Evolutionary conservation across 495 filamentous ascomycete genomes (phyloP).

Genomic region (Pseudevernia furfuracea): DNA sequence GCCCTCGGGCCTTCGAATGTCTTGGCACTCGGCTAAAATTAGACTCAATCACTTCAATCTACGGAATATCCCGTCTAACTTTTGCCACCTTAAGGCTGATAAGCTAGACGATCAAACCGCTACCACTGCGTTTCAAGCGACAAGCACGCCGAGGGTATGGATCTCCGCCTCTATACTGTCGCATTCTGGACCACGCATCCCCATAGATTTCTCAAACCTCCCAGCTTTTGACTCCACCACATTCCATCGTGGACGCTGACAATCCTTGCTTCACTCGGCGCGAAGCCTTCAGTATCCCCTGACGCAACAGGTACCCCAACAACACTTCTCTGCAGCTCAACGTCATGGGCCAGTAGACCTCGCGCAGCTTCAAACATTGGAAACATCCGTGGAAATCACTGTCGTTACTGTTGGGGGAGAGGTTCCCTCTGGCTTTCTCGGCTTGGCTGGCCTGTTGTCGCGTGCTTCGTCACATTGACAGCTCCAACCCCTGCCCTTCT

Average conservation of each 20-base stretch:
- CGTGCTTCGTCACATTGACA: slow-evolving; percentile 9
- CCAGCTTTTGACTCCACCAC: neutral
- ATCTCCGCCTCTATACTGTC: neutral
- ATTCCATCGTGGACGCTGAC: neutral
- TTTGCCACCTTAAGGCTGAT: slow-evolving; percentile 20
- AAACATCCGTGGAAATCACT: slow-evolving; percentile 1
- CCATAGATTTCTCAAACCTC: neutral
- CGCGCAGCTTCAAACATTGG: neutral
- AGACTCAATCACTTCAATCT: too few relatives aligned
- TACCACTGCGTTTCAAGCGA: slow-evolving; percentile 21
- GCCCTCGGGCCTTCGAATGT: neutral
- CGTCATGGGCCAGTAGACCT: slow-evolving; percentile 16
- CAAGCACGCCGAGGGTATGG: slow-evolving; percentile 5
- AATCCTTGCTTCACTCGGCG: slow-evolving; percentile 12
- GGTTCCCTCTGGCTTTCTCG: neutral
- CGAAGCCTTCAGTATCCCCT: slow-evolving; percentile 12
- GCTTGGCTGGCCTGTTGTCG: slow-evolving; percentile 12
- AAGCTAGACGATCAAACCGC: slow-evolving; percentile 16
- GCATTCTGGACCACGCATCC: slow-evolving; percentile 1
- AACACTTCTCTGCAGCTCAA: slow-evolving; percentile 5
- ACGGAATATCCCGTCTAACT: neutral
- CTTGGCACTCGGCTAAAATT: slow-evolving; percentile 8
- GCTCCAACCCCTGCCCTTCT: slow-evolving; percentile 4
- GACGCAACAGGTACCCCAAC: slow-evolving; percentile 11
- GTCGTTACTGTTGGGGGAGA: slow-evolving; percentile 8